phyloP scores from a whole-genome alignment of 1,139 yeast genomes.

The Suhomyces guaymorum region DNA sequence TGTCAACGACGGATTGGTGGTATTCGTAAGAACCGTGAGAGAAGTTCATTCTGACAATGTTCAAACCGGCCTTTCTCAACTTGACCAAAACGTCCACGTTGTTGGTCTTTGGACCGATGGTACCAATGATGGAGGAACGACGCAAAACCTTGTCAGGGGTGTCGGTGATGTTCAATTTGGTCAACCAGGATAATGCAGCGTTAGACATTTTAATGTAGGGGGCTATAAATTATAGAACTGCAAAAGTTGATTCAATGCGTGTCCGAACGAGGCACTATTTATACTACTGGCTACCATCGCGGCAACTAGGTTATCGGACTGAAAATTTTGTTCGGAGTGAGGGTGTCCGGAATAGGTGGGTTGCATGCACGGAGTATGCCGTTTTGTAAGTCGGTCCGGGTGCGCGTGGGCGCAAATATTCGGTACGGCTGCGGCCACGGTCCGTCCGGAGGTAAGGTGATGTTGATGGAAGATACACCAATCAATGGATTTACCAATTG shows the following conservation, averaged over 20 bases:
- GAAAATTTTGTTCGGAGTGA: slow-evolving; percentile 14
- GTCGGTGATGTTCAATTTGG: slow-evolving; percentile 71
- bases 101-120: slow-evolving; percentile 98
- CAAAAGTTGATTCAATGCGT: not conserved
- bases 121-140: slow-evolving; percentile 96
- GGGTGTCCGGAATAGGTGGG: slow-evolving; percentile 7
- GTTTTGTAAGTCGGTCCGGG: not conserved
- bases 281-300: slow-evolving; percentile 3
- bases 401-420: too few relatives aligned
- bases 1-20: slow-evolving; percentile 95
- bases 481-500: too few relatives aligned
- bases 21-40: slow-evolving; percentile 97
- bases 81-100: slow-evolving; percentile 78
- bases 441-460: too few relatives aligned
- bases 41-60: slow-evolving; percentile 98
- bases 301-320: slow-evolving; percentile 7
- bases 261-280: slow-evolving; percentile 5
- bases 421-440: too few relatives aligned
- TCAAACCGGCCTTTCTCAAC: slow-evolving; percentile 94
- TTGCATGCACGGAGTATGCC: not conserved
- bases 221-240: slow-evolving; percentile 2
- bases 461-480: too few relatives aligned
- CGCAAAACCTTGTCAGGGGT: slow-evolving; percentile 86
- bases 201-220: slow-evolving; percentile 22
- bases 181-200: slow-evolving; percentile 65